Evolutionary conservation across 2,329 filamentous ascomycete species (phyloP).

Genomic region (Fusarium mundagurra): DNA sequence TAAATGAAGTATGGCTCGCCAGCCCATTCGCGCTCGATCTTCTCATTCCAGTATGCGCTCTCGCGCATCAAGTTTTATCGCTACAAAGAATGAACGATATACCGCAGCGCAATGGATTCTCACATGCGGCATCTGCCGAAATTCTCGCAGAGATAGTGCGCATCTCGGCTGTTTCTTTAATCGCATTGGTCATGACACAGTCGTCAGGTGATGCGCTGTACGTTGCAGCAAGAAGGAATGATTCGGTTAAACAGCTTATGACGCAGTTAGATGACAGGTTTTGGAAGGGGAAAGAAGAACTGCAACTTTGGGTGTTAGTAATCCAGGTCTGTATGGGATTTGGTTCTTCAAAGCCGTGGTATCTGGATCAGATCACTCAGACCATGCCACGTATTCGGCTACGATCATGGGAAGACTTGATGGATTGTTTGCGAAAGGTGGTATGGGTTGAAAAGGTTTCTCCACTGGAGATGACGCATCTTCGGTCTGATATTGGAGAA

Average conservation of each 20-base stretch:
- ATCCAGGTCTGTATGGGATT: constrained; percentile 13
- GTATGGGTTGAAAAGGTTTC: constrained; percentile 23
- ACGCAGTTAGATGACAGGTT: background rate
- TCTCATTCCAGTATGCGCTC: constrained; percentile 14
- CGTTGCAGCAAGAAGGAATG: background rate
- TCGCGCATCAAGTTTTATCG: constrained; percentile 21
- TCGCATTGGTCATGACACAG: constrained; percentile 15
- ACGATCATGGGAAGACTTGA: constrained; percentile 5
- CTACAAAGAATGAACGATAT: background rate
- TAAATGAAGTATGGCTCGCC: constrained; percentile 9
- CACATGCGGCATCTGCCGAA: background rate
- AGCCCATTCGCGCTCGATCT: constrained; percentile 8
- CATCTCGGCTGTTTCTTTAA: constrained; percentile 3
- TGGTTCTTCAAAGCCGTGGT: constrained; percentile 5
- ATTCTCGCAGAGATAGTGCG: constrained; percentile 28
- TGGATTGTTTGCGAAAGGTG: constrained; percentile 2
- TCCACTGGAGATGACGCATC: constrained; percentile 14
- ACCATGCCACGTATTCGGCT: background rate
- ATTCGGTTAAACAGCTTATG: background rate
- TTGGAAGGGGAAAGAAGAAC: constrained; percentile 4
- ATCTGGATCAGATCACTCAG: constrained; percentile 3
- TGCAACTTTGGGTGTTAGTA: constrained; percentile 28
- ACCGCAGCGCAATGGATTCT: rapidly evolving
- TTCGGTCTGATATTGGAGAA: constrained; percentile 5
- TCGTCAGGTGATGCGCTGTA: constrained; percentile 22